Evolutionary conservation across 106 monocot genomes (phyloP).

Genomic region (Narthecium ossifragum): DNA sequence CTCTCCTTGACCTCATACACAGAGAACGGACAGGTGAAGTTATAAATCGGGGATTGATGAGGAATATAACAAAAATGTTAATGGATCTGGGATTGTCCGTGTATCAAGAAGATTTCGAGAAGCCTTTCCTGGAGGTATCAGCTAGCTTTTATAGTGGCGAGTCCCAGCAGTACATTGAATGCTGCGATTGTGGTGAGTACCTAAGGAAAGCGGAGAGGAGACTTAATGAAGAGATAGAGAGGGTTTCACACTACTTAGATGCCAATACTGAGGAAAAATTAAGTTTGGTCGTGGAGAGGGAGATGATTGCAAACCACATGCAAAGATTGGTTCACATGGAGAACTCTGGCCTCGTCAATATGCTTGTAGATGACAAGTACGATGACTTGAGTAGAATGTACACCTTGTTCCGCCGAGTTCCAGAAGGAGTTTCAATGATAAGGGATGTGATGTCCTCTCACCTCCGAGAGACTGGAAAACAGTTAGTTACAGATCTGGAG

Average conservation of each 20-base stretch:
- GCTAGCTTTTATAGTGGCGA: slow-evolving; percentile 77
- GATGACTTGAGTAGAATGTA: slow-evolving; percentile 90
- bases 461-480: slow-evolving; percentile 77
- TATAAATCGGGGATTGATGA: slow-evolving; percentile 79
- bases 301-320: slow-evolving; percentile 96
- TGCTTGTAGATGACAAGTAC: slow-evolving; percentile 86
- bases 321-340: slow-evolving; percentile 95
- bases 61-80: slow-evolving; percentile 84
- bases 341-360: slow-evolving; percentile 87
- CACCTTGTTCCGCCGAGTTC: slow-evolving; percentile 67
- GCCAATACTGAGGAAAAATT: slow-evolving; percentile 58
- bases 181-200: slow-evolving; percentile 83
- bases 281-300: slow-evolving; percentile 81
- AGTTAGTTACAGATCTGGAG: slow-evolving; percentile 80
- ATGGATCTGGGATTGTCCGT: slow-evolving; percentile 77
- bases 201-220: slow-evolving; percentile 78
- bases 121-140: slow-evolving; percentile 69
- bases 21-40: slow-evolving; percentile 81
- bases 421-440: slow-evolving; percentile 67
- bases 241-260: slow-evolving; percentile 81
- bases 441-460: slow-evolving; percentile 88
- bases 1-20: slow-evolving; percentile 73
- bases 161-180: slow-evolving; percentile 83
- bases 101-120: slow-evolving; percentile 88
- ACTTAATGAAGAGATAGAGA: slow-evolving; percentile 90